These are phyloP conservation scores for Suhomyces kunorum DNA, from an alignment of 1,139 yeast genomes.

Conservation along the genomic window DNA sequence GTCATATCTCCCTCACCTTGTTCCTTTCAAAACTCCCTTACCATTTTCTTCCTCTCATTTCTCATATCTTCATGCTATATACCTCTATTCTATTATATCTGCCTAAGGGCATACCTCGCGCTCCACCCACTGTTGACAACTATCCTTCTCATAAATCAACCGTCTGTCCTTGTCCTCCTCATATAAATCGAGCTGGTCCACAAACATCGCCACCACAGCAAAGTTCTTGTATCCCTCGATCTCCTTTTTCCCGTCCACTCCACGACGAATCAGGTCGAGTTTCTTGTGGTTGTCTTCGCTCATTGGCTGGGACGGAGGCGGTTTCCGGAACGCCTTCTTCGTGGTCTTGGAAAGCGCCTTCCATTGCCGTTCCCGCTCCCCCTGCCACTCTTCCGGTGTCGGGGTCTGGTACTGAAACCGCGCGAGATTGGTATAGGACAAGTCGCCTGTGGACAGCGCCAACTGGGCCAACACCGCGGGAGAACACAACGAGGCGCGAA, in stretches of 20 bases:
- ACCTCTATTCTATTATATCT: too few relatives aligned
- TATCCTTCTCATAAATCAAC: constrained; percentile 53
- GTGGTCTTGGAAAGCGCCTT: constrained; percentile 52
- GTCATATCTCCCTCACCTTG: too few relatives aligned
- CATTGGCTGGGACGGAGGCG: constrained; percentile 63
- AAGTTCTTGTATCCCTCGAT: constrained; percentile 69
- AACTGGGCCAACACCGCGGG: constrained; percentile 23
- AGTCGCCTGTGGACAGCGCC: constrained; percentile 18
- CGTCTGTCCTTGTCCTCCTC: constrained; percentile 62
- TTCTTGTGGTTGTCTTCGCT: constrained; percentile 56
- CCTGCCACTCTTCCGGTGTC: constrained; percentile 60
- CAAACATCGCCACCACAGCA: constrained; percentile 66
- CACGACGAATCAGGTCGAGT: constrained; percentile 72
- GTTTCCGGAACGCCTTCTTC: constrained; percentile 69
- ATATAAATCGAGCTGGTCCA: constrained; percentile 71
- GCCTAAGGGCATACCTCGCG: constrained; percentile 71
- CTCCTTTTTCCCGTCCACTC: constrained; percentile 80
- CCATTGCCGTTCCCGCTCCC: constrained; percentile 70
- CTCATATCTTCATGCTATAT: too few relatives aligned
- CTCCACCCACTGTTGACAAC: constrained; percentile 70
- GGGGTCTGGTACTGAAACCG: constrained; percentile 47
- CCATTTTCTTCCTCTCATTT: too few relatives aligned
- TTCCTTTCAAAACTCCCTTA: too few relatives aligned
- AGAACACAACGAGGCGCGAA: constrained; percentile 28
- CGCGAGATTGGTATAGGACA: constrained; percentile 33